A percentile compares a stretch with the other conserved stretches of the same genome.
These are phyloP conservation scores for Rhodotorula diobovata DNA, from an alignment of 768 basidiomycete genomes.

Conservation along the genomic window DNA sequence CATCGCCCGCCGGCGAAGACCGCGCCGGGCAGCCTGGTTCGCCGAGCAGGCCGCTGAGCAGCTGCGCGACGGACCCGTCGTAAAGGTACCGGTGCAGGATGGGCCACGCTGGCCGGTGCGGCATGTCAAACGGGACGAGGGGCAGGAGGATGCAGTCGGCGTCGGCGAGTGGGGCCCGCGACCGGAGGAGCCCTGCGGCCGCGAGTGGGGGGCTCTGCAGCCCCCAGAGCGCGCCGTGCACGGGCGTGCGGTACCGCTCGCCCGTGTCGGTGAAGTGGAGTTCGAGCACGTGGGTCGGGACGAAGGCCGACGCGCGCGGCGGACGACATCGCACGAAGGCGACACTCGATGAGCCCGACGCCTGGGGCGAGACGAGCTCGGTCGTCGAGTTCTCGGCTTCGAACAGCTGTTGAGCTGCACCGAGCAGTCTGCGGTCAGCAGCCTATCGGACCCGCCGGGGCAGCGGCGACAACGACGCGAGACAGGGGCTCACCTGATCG, in stretches of 20 bases:
- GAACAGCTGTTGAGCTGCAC: not conserved
- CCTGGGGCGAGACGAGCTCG: not conserved
- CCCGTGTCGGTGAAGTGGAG: not conserved
- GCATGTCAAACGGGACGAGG: not conserved
- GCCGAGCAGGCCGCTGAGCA: not conserved
- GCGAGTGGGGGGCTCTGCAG: not conserved
- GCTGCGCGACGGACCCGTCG: not conserved
- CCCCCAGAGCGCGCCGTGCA: not conserved
- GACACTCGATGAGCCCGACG: not conserved
- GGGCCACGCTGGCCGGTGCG: not conserved
- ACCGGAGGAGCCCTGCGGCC: not conserved
- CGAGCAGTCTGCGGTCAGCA: not conserved
- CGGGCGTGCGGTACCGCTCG: not conserved
- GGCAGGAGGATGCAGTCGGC: not conserved
- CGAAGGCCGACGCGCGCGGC: not conserved
- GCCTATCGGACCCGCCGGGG: no score
- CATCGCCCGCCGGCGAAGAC: no score
- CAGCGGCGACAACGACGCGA: no score
- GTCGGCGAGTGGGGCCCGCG: not conserved
- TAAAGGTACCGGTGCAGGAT: constrained; percentile 6
- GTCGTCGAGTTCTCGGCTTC: not conserved
- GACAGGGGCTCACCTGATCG: not conserved
- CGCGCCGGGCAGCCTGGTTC: not conserved
- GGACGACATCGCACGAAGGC: not conserved
- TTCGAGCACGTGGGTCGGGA: not conserved